These are phyloP conservation scores for Erythrobasidium hasegawianum DNA, from an alignment of 1,284 basidiomycete species.

Conservation along the genomic window DNA sequence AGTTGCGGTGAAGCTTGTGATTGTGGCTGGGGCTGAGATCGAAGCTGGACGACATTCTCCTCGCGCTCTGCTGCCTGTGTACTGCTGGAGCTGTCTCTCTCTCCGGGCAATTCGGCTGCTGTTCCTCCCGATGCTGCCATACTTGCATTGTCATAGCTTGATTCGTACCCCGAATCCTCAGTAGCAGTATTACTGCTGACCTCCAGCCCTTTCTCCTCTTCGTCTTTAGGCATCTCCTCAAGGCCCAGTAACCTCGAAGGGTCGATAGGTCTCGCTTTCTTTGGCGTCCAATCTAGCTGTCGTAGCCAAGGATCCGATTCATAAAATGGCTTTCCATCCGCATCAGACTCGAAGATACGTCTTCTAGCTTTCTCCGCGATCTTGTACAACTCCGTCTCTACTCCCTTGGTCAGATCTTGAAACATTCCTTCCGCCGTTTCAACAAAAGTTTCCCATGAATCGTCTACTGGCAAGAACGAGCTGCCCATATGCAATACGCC, in stretches of 20 bases:
- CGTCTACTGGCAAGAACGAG: slow-evolving; percentile 83
- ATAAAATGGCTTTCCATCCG: slow-evolving; percentile 54
- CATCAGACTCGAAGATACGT: slow-evolving; percentile 50
- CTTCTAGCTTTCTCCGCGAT: slow-evolving; percentile 62
- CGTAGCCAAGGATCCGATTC: slow-evolving; percentile 77
- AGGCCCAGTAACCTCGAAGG: not conserved
- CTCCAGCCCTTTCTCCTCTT: not conserved
- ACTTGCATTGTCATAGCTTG: not conserved
- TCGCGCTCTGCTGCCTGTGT: not conserved
- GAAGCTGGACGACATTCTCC: too few species aligned
- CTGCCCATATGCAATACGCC: slow-evolving; percentile 90
- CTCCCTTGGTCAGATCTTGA: slow-evolving; percentile 66
- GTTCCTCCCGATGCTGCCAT: not conserved
- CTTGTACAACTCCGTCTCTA: slow-evolving; percentile 63
- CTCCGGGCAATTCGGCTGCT: not conserved
- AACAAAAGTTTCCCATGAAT: slow-evolving; percentile 81
- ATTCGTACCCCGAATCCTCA: not conserved
- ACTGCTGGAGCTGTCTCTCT: not conserved
- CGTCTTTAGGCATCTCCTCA: not conserved
- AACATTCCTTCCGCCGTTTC: slow-evolving; percentile 75
- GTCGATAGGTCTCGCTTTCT: slow-evolving; percentile 51
- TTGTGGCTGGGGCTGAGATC: too few species aligned
- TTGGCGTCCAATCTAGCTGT: slow-evolving; percentile 94
- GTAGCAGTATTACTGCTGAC: not conserved
- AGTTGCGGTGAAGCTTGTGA: too few species aligned